Evolutionary conservation across 805 yeast genomes (phyloP), one percentile per base, ranked within the genome.

Genomic region (Jamesozyma piceae): DNA sequence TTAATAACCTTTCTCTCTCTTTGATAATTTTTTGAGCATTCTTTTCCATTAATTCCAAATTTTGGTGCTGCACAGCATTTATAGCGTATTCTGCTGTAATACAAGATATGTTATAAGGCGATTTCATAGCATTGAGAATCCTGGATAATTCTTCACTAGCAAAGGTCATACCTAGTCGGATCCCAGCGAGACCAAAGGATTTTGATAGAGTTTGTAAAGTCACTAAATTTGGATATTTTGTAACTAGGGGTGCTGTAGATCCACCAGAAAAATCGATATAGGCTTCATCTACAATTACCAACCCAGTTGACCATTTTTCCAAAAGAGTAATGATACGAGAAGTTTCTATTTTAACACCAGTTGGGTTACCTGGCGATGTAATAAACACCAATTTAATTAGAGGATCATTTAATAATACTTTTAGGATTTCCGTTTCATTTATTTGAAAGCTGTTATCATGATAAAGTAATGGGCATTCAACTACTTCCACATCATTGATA

Each of bases 321-420:
- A 81, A 57, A 2, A 84, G 54, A 42, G 68, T 57, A 39, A 71
- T 65, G 32, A 88, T 66, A 34, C 75, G 66, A 0, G 58, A 60
- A 6, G 72, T 67, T 17, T 73, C 67, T 36, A 90, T 60, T 37
- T 75, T 65, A 26, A 77, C 73, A 10, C 82, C 96, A 0, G 98
- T 90, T 30, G 98, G 98, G 61, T 92, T 92, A 31, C 98, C 98
- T 10, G 98, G 98, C 1, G 97, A 84, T 14, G 97, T 90, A 48
- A 90, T 66, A 59, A 86, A 90, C 2, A 83, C 71, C 45, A 92
- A 56, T 56, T 88, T 89, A 52, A 90, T 82, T 3, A 63, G 40
- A 0, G 77, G 62, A 51, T 90, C 96, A 0, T 57, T 55, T 6
- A 59, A 48, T 19, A 90, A 63, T 2, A 72, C 64, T 10, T 68